Conservation (phyloP, 2,329 filamentous ascomycete species). For the Aureobasidium sp. region DNA sequence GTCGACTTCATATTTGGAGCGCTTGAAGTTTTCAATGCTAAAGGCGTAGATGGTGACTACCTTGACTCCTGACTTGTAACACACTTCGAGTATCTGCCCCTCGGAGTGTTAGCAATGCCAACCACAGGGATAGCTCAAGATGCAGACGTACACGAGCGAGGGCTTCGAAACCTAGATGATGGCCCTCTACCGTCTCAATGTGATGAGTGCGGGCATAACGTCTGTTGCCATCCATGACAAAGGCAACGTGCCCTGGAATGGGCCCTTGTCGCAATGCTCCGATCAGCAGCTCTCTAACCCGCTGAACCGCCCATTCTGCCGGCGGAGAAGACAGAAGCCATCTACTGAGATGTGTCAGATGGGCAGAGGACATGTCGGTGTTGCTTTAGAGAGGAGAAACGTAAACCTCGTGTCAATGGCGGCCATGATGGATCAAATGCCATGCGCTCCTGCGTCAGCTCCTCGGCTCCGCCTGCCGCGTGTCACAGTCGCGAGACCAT, state of each 20-base stretch:
- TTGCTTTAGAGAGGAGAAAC: neutral
- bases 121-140: neutral
- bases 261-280: conserved; percentile 83
- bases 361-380: conserved; percentile 35
- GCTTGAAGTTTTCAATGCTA: conserved; percentile 98
- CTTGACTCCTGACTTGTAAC: conserved; percentile 95
- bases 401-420: neutral
- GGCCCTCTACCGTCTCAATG: conserved; percentile 94
- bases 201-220: conserved; percentile 84
- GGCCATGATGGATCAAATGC: neutral
- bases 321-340: conserved; percentile 87
- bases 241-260: conserved; percentile 92
- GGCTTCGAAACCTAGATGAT: conserved; percentile 92
- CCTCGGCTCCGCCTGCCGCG: conserved; percentile 1
- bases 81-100: conserved; percentile 76
- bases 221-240: conserved; percentile 98
- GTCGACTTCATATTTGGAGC: conserved; percentile 92
- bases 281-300: conserved; percentile 77
- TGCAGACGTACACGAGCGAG: conserved; percentile 62
- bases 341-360: conserved; percentile 55
- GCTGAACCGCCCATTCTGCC: conserved; percentile 77
- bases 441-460: conserved; percentile 11
- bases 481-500: neutral
- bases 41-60: conserved; percentile 98
- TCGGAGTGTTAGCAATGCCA: neutral